A percentile compares a stretch with the other conserved stretches of the same genome.
phyloP scores from a whole-genome alignment of 306 rosid genomes.

The Vigna reflexopilosa region DNA sequence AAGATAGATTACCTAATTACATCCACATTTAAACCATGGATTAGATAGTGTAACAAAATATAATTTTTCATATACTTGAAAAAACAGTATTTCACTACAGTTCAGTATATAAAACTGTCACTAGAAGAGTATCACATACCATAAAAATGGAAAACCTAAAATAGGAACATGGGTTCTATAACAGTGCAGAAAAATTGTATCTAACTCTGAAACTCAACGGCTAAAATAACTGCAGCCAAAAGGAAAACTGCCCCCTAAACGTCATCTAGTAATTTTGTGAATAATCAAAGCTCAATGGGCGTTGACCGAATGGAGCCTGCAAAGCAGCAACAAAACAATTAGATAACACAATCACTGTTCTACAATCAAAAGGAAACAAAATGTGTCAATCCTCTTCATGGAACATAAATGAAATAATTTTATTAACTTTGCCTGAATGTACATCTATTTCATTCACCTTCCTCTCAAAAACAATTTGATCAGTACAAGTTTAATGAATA shows the following conservation, averaged over 20 bases:
- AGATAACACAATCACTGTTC: neutral
- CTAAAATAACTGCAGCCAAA: constrained; percentile 44
- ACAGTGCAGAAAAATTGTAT: constrained; percentile 29
- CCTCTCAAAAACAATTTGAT: constrained; percentile 7
- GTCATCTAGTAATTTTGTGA: constrained; percentile 63
- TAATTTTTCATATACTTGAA: constrained; percentile 24
- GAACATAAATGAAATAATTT: constrained; percentile 19
- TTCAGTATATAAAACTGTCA: constrained; percentile 14
- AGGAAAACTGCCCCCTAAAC: constrained; percentile 36
- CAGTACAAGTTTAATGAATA: neutral
- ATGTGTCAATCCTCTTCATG: neutral
- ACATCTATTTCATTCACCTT: neutral
- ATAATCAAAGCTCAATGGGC: constrained; percentile 78
- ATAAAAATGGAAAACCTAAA: constrained; percentile 33
- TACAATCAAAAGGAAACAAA: neutral
- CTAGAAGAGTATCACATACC: constrained; percentile 13
- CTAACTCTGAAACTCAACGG: constrained; percentile 35
- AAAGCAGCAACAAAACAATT: constrained; percentile 14
- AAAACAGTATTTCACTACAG: constrained; percentile 22
- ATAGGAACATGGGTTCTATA: constrained; percentile 45
- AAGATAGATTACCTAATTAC: too few species aligned
- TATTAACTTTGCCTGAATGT: too few species aligned
- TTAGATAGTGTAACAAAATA: neutral
- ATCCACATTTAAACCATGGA: too few species aligned
- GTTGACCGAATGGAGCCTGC: constrained; percentile 89